phyloP scores from a whole-genome alignment of 257 asterid genomes.

The Solanum peruvianum region DNA sequence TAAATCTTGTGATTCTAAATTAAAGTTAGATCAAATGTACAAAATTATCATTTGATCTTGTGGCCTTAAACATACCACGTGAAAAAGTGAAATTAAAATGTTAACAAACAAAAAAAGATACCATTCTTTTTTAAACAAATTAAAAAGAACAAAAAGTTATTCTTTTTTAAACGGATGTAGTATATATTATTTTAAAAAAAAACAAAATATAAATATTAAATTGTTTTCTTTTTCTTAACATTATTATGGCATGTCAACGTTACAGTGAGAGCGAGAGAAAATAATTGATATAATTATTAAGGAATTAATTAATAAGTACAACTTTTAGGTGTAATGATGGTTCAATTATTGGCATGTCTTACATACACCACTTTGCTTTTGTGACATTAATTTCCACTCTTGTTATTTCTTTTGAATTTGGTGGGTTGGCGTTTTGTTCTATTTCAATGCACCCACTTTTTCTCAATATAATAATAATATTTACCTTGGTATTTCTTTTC shows the following conservation, averaged over 20 bases:
- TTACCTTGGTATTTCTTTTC: slow-evolving; percentile 1
- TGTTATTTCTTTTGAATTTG: slow-evolving; percentile 24
- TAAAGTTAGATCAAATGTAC: no score
- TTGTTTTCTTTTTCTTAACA: background rate
- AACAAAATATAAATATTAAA: background rate
- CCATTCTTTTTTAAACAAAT: no score
- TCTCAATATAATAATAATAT: slow-evolving; percentile 5
- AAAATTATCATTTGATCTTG: no score
- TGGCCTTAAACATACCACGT: no score
- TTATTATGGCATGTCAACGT: background rate
- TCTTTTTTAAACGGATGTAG: no score
- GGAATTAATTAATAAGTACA: background rate
- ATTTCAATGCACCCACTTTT: slow-evolving; percentile 26
- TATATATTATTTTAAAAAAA: background rate
- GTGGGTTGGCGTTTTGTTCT: slow-evolving; percentile 43
- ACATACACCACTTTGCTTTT: slow-evolving; percentile 11
- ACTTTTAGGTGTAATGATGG: slow-evolving; percentile 70
- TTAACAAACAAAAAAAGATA: no score
- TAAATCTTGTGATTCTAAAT: no score
- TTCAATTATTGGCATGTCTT: slow-evolving; percentile 60
- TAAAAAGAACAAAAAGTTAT: no score
- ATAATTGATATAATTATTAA: background rate
- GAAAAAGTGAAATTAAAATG: no score
- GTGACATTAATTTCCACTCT: slow-evolving; percentile 57
- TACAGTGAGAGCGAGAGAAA: background rate